Conservation (phyloP, 73 alveolate species). For the Blepharisma japonicum region DNA sequence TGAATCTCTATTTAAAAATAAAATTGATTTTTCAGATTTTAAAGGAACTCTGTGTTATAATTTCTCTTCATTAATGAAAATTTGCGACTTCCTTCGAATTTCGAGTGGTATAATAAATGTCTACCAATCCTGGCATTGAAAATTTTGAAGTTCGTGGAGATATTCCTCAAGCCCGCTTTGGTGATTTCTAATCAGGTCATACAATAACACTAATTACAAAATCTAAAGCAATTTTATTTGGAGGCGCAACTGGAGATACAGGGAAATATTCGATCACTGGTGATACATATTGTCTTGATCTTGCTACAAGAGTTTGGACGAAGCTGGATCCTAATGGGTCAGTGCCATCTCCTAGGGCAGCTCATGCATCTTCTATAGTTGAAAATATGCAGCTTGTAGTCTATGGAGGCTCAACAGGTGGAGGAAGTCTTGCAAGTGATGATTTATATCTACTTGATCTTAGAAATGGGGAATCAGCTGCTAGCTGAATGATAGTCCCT, state of each 20-base stretch:
- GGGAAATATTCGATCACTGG: constrained; percentile 97
- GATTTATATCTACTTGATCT: constrained; percentile 43
- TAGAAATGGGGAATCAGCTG: constrained; percentile 33
- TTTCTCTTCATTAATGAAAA: not conserved
- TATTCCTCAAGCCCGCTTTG: constrained; percentile 73
- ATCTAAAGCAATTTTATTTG: constrained; percentile 76
- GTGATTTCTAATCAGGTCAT: constrained; percentile 64
- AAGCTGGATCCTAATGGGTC: constrained; percentile 81
- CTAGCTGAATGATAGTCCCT: constrained; percentile 97
- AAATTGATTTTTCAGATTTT: not conserved
- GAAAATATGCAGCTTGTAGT: constrained; percentile 71
- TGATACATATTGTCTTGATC: constrained; percentile 88
- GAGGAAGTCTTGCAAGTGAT: constrained; percentile 55
- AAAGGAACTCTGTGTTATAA: not conserved
- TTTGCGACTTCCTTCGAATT: not conserved
- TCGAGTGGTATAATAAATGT: not conserved
- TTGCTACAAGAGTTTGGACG: constrained; percentile 62
- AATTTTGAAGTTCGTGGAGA: constrained; percentile 36
- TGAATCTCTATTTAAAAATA: not conserved
- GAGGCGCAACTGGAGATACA: constrained; percentile 92
- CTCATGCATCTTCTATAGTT: constrained; percentile 86
- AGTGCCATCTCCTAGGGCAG: constrained; percentile 94
- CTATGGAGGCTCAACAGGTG: constrained; percentile 99
- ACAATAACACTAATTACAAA: constrained; percentile 88
- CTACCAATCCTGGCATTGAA: not conserved